Conservation (phyloP, 495 filamentous ascomycete genomes). For the Halenospora varia region DNA sequence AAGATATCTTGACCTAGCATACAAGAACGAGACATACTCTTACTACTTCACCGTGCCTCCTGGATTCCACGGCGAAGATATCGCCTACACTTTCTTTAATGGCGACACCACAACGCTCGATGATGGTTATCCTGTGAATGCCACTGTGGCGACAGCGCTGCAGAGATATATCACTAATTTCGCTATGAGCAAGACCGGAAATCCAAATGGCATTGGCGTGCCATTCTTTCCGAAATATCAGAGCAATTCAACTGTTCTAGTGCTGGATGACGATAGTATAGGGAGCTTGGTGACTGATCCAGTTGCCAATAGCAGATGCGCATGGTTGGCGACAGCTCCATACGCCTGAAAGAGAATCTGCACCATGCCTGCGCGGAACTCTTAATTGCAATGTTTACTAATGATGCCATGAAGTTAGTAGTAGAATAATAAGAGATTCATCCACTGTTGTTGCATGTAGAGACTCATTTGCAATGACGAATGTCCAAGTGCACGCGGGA, state of each 20-base stretch:
- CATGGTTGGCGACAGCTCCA: constrained; percentile 42
- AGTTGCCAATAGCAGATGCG: constrained; percentile 28
- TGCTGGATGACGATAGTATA: constrained; percentile 13
- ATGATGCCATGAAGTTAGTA: too few species aligned
- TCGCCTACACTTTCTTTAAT: constrained; percentile 52
- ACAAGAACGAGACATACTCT: constrained; percentile 36
- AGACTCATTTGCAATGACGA: too few species aligned
- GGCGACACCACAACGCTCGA: constrained; percentile 31
- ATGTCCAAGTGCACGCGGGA: too few species aligned
- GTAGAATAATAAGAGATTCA: too few species aligned
- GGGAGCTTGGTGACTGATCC: constrained; percentile 15
- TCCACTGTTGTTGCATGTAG: too few species aligned
- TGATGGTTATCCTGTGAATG: constrained; percentile 34
- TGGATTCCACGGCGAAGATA: constrained; percentile 47
- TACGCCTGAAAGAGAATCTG: too few species aligned
- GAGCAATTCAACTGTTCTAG: constrained; percentile 8
- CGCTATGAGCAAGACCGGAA: constrained; percentile 27
- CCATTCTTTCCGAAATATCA: constrained; percentile 19
- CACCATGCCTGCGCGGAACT: too few species aligned
- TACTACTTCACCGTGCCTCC: constrained; percentile 62
- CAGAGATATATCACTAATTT: constrained; percentile 61
- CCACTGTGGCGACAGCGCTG: constrained; percentile 44
- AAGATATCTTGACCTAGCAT: constrained; percentile 31
- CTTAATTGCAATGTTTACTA: too few species aligned
- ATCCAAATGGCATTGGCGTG: constrained; percentile 23